Evolutionary conservation across 139 green algal genomes (phyloP).

Genomic region (Picochlorum sp.): DNA sequence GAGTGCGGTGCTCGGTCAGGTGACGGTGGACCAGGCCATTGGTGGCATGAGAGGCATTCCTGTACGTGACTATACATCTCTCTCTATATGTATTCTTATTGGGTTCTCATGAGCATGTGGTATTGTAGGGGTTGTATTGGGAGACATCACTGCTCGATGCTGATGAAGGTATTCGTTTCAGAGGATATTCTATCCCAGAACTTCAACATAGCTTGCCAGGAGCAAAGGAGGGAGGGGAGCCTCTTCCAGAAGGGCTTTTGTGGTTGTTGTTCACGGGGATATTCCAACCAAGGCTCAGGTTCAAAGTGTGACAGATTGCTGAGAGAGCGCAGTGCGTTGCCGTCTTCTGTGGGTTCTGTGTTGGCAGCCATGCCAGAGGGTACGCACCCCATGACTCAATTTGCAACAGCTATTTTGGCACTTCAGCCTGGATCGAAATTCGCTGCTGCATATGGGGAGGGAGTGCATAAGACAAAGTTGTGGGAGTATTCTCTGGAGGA

Average conservation of each 20-base stretch:
- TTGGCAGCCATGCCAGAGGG: slow-evolving; percentile 63
- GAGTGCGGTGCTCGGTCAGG: slow-evolving; percentile 61
- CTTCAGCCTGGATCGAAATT: slow-evolving; percentile 83
- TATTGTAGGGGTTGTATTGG: slow-evolving; percentile 74
- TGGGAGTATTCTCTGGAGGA: slow-evolving; percentile 91
- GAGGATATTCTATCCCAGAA: slow-evolving; percentile 90
- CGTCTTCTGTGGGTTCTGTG: slow-evolving; percentile 54
- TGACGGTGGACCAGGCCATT: slow-evolving; percentile 83
- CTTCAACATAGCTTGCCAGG: slow-evolving; percentile 48
- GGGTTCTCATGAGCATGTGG: background rate
- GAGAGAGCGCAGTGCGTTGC: slow-evolving; percentile 41
- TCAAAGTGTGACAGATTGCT: slow-evolving; percentile 61
- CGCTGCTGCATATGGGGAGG: slow-evolving; percentile 66
- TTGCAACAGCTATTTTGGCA: slow-evolving; percentile 64
- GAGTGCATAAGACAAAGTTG: slow-evolving; percentile 78
- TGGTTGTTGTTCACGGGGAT: slow-evolving; percentile 96
- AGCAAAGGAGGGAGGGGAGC: slow-evolving; percentile 58
- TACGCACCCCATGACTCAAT: slow-evolving; percentile 92
- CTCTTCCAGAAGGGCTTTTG: slow-evolving; percentile 91
- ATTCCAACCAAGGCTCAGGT: slow-evolving; percentile 63
- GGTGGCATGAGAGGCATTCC: slow-evolving; percentile 97
- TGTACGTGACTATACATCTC: background rate
- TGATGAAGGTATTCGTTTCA: slow-evolving; percentile 95
- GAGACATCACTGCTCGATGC: slow-evolving; percentile 93
- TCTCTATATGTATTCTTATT: background rate